Conservation (phyloP, 345 rosid species). For the Streptanthus diversifolius region DNA sequence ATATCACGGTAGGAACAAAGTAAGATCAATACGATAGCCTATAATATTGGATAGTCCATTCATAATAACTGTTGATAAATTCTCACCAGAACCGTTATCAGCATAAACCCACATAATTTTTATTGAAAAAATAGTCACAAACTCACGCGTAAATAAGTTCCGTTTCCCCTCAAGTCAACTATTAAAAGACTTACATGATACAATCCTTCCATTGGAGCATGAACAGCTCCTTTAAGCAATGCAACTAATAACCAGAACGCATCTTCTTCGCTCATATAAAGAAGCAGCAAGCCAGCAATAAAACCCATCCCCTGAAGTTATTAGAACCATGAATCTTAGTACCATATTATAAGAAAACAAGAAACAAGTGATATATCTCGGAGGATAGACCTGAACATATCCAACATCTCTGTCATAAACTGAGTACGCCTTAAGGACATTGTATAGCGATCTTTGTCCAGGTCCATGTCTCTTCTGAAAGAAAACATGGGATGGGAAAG, state of each 20-base stretch:
- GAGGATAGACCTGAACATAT: slow-evolving; percentile 78
- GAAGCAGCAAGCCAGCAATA: slow-evolving; percentile 84
- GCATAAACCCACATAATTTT: not conserved
- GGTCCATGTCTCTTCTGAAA: slow-evolving; percentile 99
- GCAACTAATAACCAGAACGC: slow-evolving; percentile 99
- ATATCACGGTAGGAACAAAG: not conserved
- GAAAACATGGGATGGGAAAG: slow-evolving; percentile 96
- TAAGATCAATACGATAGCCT: not conserved
- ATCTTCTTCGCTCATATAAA: slow-evolving; percentile 98
- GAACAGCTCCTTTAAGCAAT: slow-evolving; percentile 91
- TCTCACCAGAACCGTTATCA: not conserved
- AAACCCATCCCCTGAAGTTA: slow-evolving; percentile 90
- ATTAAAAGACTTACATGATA: slow-evolving; percentile 55
- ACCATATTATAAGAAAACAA: not conserved
- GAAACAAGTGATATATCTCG: not conserved
- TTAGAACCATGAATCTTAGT: slow-evolving; percentile 1
- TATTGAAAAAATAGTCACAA: not conserved
- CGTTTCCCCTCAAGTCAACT: not conserved
- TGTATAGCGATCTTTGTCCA: slow-evolving; percentile 93
- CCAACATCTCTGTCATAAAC: slow-evolving; percentile 95
- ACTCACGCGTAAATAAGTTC: not conserved
- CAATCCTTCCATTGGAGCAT: slow-evolving; percentile 97
- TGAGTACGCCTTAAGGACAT: slow-evolving; percentile 94
- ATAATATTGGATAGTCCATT: not conserved
- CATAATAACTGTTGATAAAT: not conserved